These are phyloP conservation scores for Opeltia flavorubescens DNA, from an alignment of 495 filamentous ascomycete species.

Conservation along the genomic window DNA sequence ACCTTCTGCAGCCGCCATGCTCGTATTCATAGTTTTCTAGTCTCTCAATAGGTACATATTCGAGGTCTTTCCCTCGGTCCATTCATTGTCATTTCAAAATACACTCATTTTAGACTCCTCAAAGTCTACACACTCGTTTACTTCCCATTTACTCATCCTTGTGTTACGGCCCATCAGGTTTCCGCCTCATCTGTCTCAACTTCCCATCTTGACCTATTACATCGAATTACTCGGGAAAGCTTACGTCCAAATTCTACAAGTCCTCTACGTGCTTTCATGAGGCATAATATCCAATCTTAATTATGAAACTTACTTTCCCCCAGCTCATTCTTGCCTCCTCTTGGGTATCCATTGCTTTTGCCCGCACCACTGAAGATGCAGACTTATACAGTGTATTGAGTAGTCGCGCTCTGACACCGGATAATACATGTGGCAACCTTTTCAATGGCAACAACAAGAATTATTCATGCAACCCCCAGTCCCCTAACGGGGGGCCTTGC, in stretches of 20 bases:
- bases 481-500: conserved; percentile 7
- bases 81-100: background rate
- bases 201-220: no score
- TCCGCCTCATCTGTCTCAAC: no score
- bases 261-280: background rate
- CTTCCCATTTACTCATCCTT: no score
- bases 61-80: no score
- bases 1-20: no score
- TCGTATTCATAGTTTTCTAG: no score
- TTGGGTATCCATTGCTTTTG: background rate
- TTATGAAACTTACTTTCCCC: background rate
- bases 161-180: no score
- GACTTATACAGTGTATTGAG: background rate
- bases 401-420: conserved; percentile 9
- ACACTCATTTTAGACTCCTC: background rate
- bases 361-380: conserved; percentile 1
- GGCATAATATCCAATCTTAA: background rate
- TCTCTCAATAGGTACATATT: no score
- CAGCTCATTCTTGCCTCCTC: background rate
- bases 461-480: conserved; percentile 10
- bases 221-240: no score
- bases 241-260: no score
- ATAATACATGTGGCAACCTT: conserved; percentile 12
- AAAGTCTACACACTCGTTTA: background rate
- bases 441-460: conserved; percentile 8